Conservation (phyloP, 176 grass and related monocot species). For the Carex parvula region DNA sequence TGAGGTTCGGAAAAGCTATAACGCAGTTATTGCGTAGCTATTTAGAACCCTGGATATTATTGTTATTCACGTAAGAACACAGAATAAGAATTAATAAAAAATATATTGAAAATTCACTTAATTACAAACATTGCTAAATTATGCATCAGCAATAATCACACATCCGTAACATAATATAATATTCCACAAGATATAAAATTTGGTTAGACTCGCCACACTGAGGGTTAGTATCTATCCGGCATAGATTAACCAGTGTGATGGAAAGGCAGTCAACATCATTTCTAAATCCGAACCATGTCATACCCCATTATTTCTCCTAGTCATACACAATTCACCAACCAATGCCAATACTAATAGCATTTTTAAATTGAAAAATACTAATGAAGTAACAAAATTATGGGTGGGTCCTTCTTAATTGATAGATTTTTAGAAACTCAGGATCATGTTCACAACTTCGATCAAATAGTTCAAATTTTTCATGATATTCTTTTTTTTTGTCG, state of each 20-base stretch:
- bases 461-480: not conserved
- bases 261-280: not conserved
- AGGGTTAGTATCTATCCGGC: not conserved
- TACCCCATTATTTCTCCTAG: not conserved
- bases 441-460: not conserved
- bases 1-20: too few species aligned
- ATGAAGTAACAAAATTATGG: not conserved
- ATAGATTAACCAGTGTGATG: not conserved
- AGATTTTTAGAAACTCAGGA: too few species aligned
- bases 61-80: too few species aligned
- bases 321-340: not conserved
- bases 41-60: too few species aligned
- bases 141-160: too few species aligned
- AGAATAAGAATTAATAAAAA: too few species aligned
- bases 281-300: not conserved
- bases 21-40: too few species aligned
- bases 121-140: not conserved
- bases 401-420: too few species aligned
- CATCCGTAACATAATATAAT: too few species aligned
- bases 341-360: not conserved
- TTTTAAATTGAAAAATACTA: not conserved
- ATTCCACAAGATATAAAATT: not conserved
- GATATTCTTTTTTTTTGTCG: too few species aligned
- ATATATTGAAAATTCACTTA: too few species aligned
- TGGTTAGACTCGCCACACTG: not conserved